Conservation (phyloP, 176 grass and related monocot genomes). For the Saccharum spontaneum region DNA sequence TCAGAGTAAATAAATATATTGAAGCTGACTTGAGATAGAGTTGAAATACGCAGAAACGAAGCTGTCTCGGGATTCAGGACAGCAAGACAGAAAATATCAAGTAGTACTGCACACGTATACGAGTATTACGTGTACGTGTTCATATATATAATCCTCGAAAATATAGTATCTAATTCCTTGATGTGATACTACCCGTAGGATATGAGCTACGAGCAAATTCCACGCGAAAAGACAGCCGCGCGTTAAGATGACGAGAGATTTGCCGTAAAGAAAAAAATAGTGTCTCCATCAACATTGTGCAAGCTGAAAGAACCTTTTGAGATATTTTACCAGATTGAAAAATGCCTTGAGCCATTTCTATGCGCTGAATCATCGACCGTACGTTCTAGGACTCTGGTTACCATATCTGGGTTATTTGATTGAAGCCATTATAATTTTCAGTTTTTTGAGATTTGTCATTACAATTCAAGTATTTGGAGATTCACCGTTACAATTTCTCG, state of each 20-base stretch:
- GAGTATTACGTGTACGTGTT: neutral
- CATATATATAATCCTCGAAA: neutral
- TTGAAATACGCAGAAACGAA: conserved; percentile 17
- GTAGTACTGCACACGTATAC: conserved; percentile 10
- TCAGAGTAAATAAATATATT: neutral
- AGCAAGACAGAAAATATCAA: neutral
- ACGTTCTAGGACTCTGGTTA: neutral
- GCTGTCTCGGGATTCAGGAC: conserved; percentile 37
- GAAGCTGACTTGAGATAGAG: neutral
- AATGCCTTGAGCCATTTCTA: neutral
- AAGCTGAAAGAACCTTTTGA: neutral
- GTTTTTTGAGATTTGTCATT: too few relatives aligned
- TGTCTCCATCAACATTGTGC: neutral
- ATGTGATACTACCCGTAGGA: neutral
- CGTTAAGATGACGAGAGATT: conserved; percentile 14
- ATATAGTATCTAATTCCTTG: neutral
- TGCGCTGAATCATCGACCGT: neutral
- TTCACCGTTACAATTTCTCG: too few relatives aligned
- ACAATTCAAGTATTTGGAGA: too few relatives aligned
- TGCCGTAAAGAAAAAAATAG: too few relatives aligned
- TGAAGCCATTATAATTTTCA: too few relatives aligned
- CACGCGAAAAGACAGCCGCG: too few relatives aligned
- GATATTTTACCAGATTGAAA: neutral
- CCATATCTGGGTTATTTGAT: too few relatives aligned
- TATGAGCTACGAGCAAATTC: neutral